These are phyloP conservation scores for Wolfiporia cocos DNA, from an alignment of 1,284 basidiomycete species.

Conservation along the genomic window DNA sequence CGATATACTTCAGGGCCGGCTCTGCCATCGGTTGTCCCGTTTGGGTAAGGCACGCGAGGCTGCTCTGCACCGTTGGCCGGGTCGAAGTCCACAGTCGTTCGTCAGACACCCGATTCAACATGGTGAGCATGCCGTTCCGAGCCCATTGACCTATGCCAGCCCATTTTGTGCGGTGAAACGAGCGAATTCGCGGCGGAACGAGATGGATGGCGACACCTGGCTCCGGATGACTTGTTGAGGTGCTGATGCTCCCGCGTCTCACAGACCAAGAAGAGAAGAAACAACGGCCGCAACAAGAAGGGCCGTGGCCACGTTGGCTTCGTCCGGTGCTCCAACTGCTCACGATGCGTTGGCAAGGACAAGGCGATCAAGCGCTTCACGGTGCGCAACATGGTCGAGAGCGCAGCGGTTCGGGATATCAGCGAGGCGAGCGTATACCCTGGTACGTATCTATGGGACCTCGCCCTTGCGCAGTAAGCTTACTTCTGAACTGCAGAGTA, in stretches of 20 bases:
- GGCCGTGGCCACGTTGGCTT: slow-evolving; percentile 94
- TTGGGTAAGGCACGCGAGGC: too few relatives aligned
- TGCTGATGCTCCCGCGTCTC: slow-evolving; percentile 8
- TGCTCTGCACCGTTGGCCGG: slow-evolving; percentile 18
- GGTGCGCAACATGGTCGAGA: slow-evolving; percentile 99
- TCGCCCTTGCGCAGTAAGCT: neutral
- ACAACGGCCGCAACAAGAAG: slow-evolving; percentile 97
- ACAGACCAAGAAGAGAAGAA: slow-evolving; percentile 99
- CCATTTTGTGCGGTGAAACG: slow-evolving; percentile 9
- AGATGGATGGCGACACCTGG: slow-evolving; percentile 23
- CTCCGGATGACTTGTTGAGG: slow-evolving; percentile 19
- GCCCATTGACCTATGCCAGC: slow-evolving; percentile 4
- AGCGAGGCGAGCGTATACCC: slow-evolving; percentile 94
- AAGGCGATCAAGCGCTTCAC: slow-evolving; percentile 99
- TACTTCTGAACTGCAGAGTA: slow-evolving; percentile 62
- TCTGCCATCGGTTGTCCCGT: too few relatives aligned
- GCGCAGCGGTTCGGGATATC: slow-evolving; percentile 96
- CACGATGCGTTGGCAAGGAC: slow-evolving; percentile 91
- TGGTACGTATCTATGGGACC: slow-evolving; percentile 46
- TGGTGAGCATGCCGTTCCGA: slow-evolving; percentile 27
- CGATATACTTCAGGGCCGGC: too few relatives aligned
- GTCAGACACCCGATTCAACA: slow-evolving; percentile 28
- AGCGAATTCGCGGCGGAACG: slow-evolving; percentile 10
- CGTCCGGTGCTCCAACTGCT: slow-evolving; percentile 98
- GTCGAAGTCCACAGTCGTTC: slow-evolving; percentile 17